Percentiles rank a stretch among this genome's conserved stretches.
phyloP scores from a whole-genome alignment of 1,284 basidiomycete species.

The Apiotrichum mycotoxinovorans region DNA sequence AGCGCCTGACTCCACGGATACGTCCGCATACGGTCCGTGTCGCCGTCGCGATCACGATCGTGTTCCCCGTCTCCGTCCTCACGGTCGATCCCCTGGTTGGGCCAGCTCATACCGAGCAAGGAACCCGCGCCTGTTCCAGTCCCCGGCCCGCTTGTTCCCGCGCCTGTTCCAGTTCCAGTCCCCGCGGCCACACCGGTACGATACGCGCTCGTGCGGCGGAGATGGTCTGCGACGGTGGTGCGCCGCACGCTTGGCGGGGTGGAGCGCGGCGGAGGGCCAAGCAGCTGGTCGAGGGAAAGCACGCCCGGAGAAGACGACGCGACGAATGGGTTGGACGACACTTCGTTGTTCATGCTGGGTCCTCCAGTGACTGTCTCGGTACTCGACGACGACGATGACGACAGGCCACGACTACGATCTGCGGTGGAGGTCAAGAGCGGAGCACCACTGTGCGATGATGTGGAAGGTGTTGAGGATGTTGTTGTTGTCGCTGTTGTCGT shows the following conservation, averaged over 20 bases:
- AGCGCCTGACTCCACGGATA: conserved; percentile 5
- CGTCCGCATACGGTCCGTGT: not conserved
- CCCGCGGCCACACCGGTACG: not conserved
- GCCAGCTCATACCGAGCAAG: conserved; percentile 10
- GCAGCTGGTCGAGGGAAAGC: conserved; percentile 5
- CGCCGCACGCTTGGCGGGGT: not conserved
- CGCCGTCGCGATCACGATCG: not conserved
- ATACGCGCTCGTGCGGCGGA: not conserved
- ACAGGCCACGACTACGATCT: too few species aligned
- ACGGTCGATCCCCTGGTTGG: conserved; percentile 6
- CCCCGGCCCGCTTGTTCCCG: not conserved
- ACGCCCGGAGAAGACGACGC: not conserved
- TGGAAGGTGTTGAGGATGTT: too few species aligned
- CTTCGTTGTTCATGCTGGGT: not conserved
- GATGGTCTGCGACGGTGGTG: not conserved
- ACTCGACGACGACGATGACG: too few species aligned
- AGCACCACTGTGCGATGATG: too few species aligned
- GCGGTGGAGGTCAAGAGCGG: too few species aligned
- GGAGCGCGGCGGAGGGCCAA: not conserved
- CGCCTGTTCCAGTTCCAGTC: too few species aligned
- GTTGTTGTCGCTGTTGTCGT: not conserved
- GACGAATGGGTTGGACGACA: not conserved
- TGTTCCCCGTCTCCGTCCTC: not conserved
- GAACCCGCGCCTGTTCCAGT: not conserved
- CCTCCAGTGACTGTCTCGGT: too few species aligned